Evolutionary conservation across 2,329 filamentous ascomycete genomes (phyloP), one percentile per base, ranked within the genome.

Genomic region (Ceratocystis diversiconidia): DNA sequence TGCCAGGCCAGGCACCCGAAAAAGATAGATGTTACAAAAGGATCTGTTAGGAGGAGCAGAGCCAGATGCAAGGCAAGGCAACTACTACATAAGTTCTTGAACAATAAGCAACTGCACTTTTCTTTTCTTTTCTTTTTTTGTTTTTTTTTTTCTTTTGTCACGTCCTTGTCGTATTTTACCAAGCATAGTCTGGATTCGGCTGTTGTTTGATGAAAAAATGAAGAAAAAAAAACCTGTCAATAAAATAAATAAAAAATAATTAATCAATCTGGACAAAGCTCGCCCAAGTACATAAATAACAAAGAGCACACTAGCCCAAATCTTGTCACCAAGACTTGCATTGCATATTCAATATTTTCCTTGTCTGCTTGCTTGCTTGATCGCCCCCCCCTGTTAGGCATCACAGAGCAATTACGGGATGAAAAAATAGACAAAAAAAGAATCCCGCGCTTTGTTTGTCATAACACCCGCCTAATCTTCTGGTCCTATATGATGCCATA

Each of bases 41-140:
- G 62, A 50, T 46, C 36, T 15, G 30, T 19, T 41, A 48, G 30
- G 19, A 63, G 46, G 30, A 63, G 44, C 19, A 63, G 28, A 52
- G 55, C 55, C 30, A 59, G 52, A 59, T 59, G 52, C 28, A 59
- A 59, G 28, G 52, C 52, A 59, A 30, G 28, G 55, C 55, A 59
- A 28, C 55, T 59, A 36, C 55, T 8, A 59, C 55, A 36, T n/a
- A 30, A 59, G 55, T 32, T 59, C 30, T 36, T 36, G 17, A 36
- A 36, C 32, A 46, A 62, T 15, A 44, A 62, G 60, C 15, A 62
- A 36, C 25, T 62, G 60, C 36, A 19, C 32, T 36, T 32, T 19
- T 55, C 10, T 28, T 55, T 55, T 52, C 32, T 36, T 32, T 19
- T 55, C 10, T 28, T 55, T 55, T 52, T 25, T 52, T 19, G 2